These are phyloP conservation scores for Cyclotella choctawhatcheeana DNA, from an alignment of 108 stramenopile species.

Conservation along the genomic window DNA sequence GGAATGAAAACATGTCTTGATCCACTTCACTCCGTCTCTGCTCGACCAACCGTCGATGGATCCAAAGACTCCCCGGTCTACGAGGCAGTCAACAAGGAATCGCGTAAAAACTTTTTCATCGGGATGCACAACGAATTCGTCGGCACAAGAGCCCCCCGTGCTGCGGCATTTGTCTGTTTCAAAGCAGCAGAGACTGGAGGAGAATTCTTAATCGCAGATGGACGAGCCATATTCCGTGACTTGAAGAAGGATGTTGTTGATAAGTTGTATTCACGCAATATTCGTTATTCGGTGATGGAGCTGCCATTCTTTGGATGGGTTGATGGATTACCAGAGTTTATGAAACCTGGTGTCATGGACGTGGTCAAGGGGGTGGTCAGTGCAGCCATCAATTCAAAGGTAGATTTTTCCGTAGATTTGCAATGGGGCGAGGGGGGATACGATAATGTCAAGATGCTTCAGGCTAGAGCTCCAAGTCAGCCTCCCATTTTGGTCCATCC, in stretches of 20 bases:
- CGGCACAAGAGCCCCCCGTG: slow-evolving; percentile 87
- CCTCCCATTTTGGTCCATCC: slow-evolving; percentile 89
- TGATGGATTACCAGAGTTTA: slow-evolving; percentile 67
- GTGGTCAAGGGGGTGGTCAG: slow-evolving; percentile 66
- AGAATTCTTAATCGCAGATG: slow-evolving; percentile 91
- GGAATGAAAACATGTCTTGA: slow-evolving; percentile 89
- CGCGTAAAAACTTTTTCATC: slow-evolving; percentile 91
- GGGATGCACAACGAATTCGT: slow-evolving; percentile 96
- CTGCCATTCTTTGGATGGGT: slow-evolving; percentile 91
- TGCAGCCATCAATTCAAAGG: slow-evolving; percentile 90
- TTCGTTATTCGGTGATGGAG: slow-evolving; percentile 91
- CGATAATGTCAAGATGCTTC: slow-evolving; percentile 85
- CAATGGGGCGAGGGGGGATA: slow-evolving; percentile 86
- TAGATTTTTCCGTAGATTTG: slow-evolving; percentile 87
- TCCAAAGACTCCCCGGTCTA: slow-evolving; percentile 82
- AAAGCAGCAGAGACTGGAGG: slow-evolving; percentile 89
- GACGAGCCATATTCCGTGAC: slow-evolving; percentile 81
- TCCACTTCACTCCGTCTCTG: slow-evolving; percentile 84
- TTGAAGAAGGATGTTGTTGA: slow-evolving; percentile 71
- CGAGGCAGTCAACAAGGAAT: slow-evolving; percentile 93
- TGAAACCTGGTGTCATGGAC: slow-evolving; percentile 69
- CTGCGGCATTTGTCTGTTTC: slow-evolving; percentile 92
- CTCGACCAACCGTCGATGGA: slow-evolving; percentile 88
- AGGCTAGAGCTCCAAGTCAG: slow-evolving; percentile 85
- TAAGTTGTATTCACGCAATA: slow-evolving; percentile 77